Conservation (phyloP, 495 filamentous ascomycete species). For the Symbiotaphrina buchneri region DNA sequence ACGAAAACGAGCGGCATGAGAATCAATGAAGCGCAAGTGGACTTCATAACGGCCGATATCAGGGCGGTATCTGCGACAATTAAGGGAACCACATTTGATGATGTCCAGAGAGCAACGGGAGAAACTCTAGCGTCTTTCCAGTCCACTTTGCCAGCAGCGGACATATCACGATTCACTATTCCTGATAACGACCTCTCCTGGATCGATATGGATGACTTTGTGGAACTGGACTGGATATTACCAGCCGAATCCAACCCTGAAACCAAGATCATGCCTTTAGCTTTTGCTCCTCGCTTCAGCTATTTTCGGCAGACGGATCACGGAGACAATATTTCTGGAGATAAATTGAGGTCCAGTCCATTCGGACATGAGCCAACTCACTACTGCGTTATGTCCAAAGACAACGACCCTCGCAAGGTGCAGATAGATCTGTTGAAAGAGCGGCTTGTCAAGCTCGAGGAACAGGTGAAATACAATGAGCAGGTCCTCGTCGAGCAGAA, state of each 20-base stretch:
- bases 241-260: constrained; percentile 79
- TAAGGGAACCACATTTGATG: constrained; percentile 48
- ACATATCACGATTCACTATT: constrained; percentile 80
- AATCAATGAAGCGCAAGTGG: constrained; percentile 80
- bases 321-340: constrained; percentile 37
- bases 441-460: constrained; percentile 52
- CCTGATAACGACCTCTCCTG: constrained; percentile 84
- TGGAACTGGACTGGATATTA: constrained; percentile 89
- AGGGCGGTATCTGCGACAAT: constrained; percentile 86
- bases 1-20: constrained; percentile 76
- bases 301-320: constrained; percentile 98
- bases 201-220: constrained; percentile 99
- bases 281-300: constrained; percentile 80
- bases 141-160: constrained; percentile 26
- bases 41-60: constrained; percentile 81
- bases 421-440: constrained; percentile 68
- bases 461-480: constrained; percentile 53
- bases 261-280: constrained; percentile 80
- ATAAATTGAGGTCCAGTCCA: constrained; percentile 50
- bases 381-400: constrained; percentile 82
- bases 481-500: constrained; percentile 17
- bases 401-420: constrained; percentile 73
- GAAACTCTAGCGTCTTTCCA: constrained; percentile 34
- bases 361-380: constrained; percentile 89
- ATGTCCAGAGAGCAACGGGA: constrained; percentile 39